Base-by-base conservation (phyloP, 2,329 filamentous ascomycete genomes). In the Phyllosticta citrichinensis region DNA sequence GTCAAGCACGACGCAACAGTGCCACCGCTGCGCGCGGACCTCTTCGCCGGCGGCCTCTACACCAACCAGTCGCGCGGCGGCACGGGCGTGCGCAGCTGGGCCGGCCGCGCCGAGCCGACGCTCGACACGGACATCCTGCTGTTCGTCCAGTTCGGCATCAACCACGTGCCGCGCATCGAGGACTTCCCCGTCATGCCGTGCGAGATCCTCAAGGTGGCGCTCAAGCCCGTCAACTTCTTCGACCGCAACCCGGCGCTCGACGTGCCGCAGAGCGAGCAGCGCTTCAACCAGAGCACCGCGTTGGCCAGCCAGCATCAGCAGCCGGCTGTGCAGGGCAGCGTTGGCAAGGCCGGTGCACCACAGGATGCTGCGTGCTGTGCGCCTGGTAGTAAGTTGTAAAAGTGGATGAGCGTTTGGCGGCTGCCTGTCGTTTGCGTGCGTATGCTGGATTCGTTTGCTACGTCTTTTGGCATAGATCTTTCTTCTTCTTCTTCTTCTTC, bases 171-270 rank as follows among this genome's bases (percentile, higher is more conserved):
- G 0, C 70, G 80, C 40, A 76, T 80, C 17, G 82, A 84, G 69
- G 81, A 84, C 66, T 83, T 83, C 70, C 81, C 81, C 0, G 77
- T 84, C 55, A 84, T 84, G 81, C 82, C 82, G 0, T 79, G 77
- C 53, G 82, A 85, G 73, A 79, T 80, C 14, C 73, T 83, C 60
- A 82, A 80, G 67, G 76, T 84, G n/a, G 75, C 79, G 58, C 70
- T 85, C 63, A 81, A 83, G 64, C 81, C 82, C 0, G 78, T 81
- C 11, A 83, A 84, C 66, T 85, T 85, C 73, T 83, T 83, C 64
- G 73, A 77, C 35, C 79, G 76, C 71, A 85, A 85, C 59, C 82
- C 82, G 2, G 82, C 80, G 19, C 69, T 84, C 5, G 82, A 84
- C 75, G 82, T 85, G 6, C 82, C 82, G 35, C 79, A 77, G 14